Conservation (phyloP, 1,139 yeast species). For the Blastobotrys buckinghamii region DNA sequence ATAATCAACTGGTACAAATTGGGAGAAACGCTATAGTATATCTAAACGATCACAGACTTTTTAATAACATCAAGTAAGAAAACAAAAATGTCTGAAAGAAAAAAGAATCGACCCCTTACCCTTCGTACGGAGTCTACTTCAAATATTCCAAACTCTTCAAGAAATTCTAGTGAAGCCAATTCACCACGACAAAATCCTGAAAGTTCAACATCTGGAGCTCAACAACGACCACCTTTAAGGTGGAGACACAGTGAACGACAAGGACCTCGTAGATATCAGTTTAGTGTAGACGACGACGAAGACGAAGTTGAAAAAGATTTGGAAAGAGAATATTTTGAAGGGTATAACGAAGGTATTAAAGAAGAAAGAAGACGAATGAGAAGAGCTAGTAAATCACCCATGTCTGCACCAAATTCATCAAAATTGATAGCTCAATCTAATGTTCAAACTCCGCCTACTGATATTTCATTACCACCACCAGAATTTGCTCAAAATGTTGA, state of each 20-base stretch:
- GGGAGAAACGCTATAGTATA: not conserved
- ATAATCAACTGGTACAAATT: too few relatives aligned
- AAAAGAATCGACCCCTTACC: slow-evolving; percentile 6
- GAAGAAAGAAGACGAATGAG: slow-evolving; percentile 24
- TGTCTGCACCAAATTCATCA: not conserved
- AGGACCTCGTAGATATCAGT: slow-evolving; percentile 20
- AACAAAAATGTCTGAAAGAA: slow-evolving; percentile 6
- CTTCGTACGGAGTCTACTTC: slow-evolving; percentile 5
- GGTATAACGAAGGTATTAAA: slow-evolving; percentile 63
- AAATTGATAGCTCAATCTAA: not conserved
- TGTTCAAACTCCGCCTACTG: not conserved
- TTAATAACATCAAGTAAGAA: too few relatives aligned
- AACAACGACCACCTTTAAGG: slow-evolving; percentile 17
- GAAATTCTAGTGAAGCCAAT: not conserved
- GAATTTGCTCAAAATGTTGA: not conserved
- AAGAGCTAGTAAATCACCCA: slow-evolving; percentile 3
- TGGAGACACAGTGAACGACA: slow-evolving; percentile 17
- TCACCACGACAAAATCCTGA: not conserved
- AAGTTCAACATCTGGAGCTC: not conserved
- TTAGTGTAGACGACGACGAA: slow-evolving; percentile 66
- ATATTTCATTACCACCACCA: not conserved
- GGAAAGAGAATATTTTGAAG: slow-evolving; percentile 63
- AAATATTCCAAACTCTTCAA: not conserved
- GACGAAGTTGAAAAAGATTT: slow-evolving; percentile 53
- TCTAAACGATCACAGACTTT: not conserved